Evolutionary conservation across 805 yeast species (phyloP), one percentile per base, ranked within the genome.

Genomic region (Naumovozyma baii): DNA sequence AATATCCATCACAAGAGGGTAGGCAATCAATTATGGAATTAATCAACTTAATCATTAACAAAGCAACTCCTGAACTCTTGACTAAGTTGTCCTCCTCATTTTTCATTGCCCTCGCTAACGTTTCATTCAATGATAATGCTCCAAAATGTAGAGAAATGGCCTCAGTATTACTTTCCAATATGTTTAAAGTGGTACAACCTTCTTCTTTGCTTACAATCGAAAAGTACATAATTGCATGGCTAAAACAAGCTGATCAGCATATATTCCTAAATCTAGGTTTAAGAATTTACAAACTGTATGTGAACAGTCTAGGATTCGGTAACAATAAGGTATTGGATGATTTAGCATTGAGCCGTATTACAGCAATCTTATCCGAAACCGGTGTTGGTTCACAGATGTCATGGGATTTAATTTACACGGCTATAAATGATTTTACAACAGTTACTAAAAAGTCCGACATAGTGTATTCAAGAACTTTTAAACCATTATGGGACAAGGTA

Each of bases 21-120:
- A 70, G 96, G 38, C 80, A 81, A 48, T 84, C 96, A 0, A 94
- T 86, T 2, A 74, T 92, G 83, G 97, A 92, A 52, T 67, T 90
- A 52, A 67, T 90, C 35, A 82, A 80, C 51, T 64, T 77, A 47
- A 69, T 92, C 39, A 67, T 90, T 14, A 67, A 70, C 34, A 85
- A 83, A 53, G 72, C 87, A 2, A 74, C 80, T 3, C 59, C 67
- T 5, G 80, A 75, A 1, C 59, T 84, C 33, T 52, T 84, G 18
- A 64, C 69, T 5, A 80, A 74, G 40, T 58, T 86, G 26, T 67
- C 88, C 1, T 66, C 84, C 0, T 79, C 95, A 2, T 83, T 88
- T 52, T 92, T 86, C 54, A 81, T 88, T 37, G 84, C 87, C 0
- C 67, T 92, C 40, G 78, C 94, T 1, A 78, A 83, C 56, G 81